phyloP scores from a whole-genome alignment of 2,329 filamentous ascomycete species.

The Xylaria sp. region DNA sequence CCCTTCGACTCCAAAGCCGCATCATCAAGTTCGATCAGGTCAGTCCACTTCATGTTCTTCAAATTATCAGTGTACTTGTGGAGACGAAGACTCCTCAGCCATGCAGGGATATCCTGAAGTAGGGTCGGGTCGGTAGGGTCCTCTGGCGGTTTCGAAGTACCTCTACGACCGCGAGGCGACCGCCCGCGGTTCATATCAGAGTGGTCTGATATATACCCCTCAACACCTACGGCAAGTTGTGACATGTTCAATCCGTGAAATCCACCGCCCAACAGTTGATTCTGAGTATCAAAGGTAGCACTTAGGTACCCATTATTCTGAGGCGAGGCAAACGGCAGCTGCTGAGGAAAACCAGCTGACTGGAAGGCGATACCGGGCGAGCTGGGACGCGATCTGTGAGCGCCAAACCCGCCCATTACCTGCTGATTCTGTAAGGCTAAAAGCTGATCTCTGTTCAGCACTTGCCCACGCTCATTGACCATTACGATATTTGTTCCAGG shows the following conservation, averaged over 20 bases:
- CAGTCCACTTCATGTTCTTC: constrained; percentile 96
- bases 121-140: constrained; percentile 91
- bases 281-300: constrained; percentile 80
- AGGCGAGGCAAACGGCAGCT: constrained; percentile 79
- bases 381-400: constrained; percentile 81
- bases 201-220: constrained; percentile 92
- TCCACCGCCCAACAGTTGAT: constrained; percentile 72
- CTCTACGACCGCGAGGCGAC: constrained; percentile 88
- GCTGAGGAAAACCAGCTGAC: constrained; percentile 59
- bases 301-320: constrained; percentile 94
- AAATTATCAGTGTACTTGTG: constrained; percentile 99
- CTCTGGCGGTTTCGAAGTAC: constrained; percentile 96
- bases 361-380: constrained; percentile 90
- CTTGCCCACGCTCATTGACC: constrained; percentile 92
- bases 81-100: constrained; percentile 90
- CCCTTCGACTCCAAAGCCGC: constrained; percentile 90
- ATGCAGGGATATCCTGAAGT: constrained; percentile 92
- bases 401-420: constrained; percentile 62
- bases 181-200: constrained; percentile 89
- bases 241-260: constrained; percentile 74
- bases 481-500: constrained; percentile 83
- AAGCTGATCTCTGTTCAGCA: constrained; percentile 84
- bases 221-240: constrained; percentile 72
- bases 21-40: constrained; percentile 89
- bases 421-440: constrained; percentile 77